Conservation (phyloP, 176 grass and related monocot species). For the Avena eriantha region DNA sequence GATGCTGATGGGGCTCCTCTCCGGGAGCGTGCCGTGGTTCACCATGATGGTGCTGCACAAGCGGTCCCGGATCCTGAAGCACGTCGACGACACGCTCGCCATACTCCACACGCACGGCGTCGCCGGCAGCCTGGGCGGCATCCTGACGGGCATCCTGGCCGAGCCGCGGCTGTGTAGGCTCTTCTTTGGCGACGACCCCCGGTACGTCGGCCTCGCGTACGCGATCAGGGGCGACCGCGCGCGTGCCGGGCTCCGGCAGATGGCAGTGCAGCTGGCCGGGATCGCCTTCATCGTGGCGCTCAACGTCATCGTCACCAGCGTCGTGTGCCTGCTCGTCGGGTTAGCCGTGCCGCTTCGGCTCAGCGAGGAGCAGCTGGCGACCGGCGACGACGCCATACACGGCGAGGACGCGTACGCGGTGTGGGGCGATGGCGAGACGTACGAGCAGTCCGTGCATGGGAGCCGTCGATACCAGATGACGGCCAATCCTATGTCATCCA, state of each 20-base stretch:
- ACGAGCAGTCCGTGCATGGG: constrained; percentile 77
- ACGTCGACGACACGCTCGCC: constrained; percentile 80
- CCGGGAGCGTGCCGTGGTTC: constrained; percentile 78
- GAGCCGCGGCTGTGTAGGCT: constrained; percentile 62
- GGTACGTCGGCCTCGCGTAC: constrained; percentile 72
- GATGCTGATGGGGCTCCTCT: constrained; percentile 65
- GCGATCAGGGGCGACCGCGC: constrained; percentile 53
- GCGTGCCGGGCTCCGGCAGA: constrained; percentile 61
- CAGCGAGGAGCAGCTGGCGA: constrained; percentile 54
- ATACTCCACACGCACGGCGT: constrained; percentile 84
- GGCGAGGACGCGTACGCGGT: constrained; percentile 86
- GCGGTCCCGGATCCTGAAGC: constrained; percentile 51
- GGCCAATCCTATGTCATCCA: constrained; percentile 45
- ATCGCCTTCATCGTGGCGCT: constrained; percentile 64
- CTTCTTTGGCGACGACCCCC: constrained; percentile 81
- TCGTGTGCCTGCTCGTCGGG: constrained; percentile 58
- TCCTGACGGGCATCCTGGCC: constrained; percentile 64
- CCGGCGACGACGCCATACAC: constrained; percentile 77
- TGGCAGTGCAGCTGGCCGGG: constrained; percentile 68
- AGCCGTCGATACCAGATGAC: constrained; percentile 35
- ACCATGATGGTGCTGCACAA: constrained; percentile 94
- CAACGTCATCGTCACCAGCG: constrained; percentile 55
- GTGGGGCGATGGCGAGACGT: constrained; percentile 89
- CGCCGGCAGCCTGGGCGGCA: constrained; percentile 69
- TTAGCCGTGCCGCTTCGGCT: constrained; percentile 67